Evolutionary conservation across 2,329 filamentous ascomycete genomes (phyloP), one percentile per base, ranked within the genome.

Genomic region (Aspergillus latus): DNA sequence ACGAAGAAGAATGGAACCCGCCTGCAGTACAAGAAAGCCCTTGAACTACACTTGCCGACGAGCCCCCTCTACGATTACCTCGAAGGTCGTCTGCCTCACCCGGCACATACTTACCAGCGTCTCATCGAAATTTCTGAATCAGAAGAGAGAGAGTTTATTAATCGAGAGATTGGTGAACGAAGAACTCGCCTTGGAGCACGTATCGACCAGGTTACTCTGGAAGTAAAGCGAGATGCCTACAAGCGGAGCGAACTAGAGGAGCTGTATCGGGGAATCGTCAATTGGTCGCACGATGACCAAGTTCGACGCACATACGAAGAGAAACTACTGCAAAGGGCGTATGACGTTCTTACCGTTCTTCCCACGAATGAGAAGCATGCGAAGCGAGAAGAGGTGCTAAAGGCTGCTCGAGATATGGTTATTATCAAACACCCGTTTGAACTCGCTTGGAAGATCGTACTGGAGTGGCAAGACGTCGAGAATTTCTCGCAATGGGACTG

Each of bases 361-460:
- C 84, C 87, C 2, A 59, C 80, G 1, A 85, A 87, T 3, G 78
- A 86, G 56, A 97, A 97, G 73, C 69, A 76, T 1, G 74, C 79
- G 15, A 92, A 95, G 71, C 83, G 89, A 28, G 78, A 85, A 36
- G 86, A 88, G 61, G 88, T 96, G 0, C 75, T 88, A 66, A 87
- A 88, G 58, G 78, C 94, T 51, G 92, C 93, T 0, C 85, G 87
- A 60, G 94, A 93, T 59, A 96, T 99, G 89, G 93, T 99, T 59
- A 89, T 96, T 58, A 94, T 99, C 70, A 92, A 93, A 65, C 92
- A 97, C 65, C 90, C 91, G 0, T 96, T 88, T 74, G 85, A 88
- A 61, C 80, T 95, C 13, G 94, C 94, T 0, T 99, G 95, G 95
- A 88, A 91, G 65, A 88, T 97, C 59, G 83, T 89, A 30, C 80